Conservation (phyloP, 2,329 filamentous ascomycete species). For the Colletotrichum melonis region DNA sequence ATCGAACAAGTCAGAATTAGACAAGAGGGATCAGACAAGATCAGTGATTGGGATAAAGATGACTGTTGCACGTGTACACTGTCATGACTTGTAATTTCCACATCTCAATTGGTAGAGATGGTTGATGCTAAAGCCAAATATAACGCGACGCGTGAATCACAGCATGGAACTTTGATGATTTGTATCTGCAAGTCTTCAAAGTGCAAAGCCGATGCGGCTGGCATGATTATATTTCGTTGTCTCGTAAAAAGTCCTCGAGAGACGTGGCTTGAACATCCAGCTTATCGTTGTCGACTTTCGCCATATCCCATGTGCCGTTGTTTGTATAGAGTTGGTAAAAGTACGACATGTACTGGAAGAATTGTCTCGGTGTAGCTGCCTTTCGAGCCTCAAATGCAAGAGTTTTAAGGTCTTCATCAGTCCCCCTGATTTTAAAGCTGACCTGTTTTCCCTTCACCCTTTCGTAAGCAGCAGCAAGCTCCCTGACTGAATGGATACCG, state of each 20-base stretch:
- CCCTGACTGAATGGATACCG: background rate
- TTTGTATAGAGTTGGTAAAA: slow-evolving; percentile 17
- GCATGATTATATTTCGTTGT: background rate
- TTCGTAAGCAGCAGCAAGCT: background rate
- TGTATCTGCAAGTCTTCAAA: too few species aligned
- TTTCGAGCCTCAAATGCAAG: background rate
- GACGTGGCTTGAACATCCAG: slow-evolving; percentile 6
- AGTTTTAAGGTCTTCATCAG: background rate
- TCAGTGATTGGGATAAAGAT: too few species aligned
- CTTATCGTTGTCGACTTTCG: slow-evolving; percentile 9
- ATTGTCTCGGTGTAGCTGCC: background rate
- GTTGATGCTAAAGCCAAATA: too few species aligned
- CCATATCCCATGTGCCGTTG: slow-evolving; percentile 4
- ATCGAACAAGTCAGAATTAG: too few species aligned
- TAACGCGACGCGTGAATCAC: too few species aligned
- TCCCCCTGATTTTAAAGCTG: background rate
- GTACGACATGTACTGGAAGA: slow-evolving; percentile 2
- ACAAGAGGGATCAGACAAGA: too few species aligned
- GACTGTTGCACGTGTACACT: too few species aligned
- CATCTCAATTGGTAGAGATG: too few species aligned
- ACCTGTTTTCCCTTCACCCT: background rate
- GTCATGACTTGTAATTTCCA: too few species aligned
- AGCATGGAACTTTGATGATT: too few species aligned
- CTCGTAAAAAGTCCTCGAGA: slow-evolving; percentile 4
- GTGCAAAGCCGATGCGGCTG: too few species aligned